Evolutionary conservation across 169 alveolate genomes (phyloP), one percentile per base, ranked within the genome.

Genomic region (Plasmodium gaboni): DNA sequence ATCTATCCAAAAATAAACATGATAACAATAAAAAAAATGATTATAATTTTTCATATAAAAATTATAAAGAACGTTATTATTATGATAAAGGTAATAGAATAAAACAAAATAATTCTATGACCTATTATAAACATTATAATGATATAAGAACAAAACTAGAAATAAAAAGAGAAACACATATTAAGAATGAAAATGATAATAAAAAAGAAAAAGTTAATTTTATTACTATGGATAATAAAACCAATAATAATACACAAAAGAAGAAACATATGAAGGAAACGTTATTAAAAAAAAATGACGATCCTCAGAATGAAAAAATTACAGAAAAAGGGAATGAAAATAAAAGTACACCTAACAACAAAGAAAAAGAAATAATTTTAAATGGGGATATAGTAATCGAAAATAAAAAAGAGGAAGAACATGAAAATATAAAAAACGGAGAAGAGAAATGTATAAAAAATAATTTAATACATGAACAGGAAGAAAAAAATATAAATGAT

Each of bases 21-120:
- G 87, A 73, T 9, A 73, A 59, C 10, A 73, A 73, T n/a, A 48
- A 19, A 10, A 63, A 64, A 19, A 13, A 61, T 22, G 46, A 38
- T 38, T 38, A 38, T 38, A 8, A 38, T 2, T 13, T 63, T 4
- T 63, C 89, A 17, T 64, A 76, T 57, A 76, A 76, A 64, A 76
- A 76, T 48, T 63, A 64, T 76, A 74, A 67, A 26, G 63, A 48
- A 69, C 63, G 65, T 64, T 57, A 10, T 63, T 63, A 63, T 24
- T 59, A 73, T 65, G 51, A 73, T 12, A 57, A 73, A 9, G 32
- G 32, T 55, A 73, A 42, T 48, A 26, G 87, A 7, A 26, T 19
- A 12, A 55, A 73, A 73, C 26, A 50, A 5, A 46, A 63, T 17
- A 59, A 73, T 13, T 42, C 42, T 15, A 28, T 59, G 4, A 59